phyloP scores from a whole-genome alignment of 192 early-diverging fungal genomes.

The Dissophora globulifera region DNA sequence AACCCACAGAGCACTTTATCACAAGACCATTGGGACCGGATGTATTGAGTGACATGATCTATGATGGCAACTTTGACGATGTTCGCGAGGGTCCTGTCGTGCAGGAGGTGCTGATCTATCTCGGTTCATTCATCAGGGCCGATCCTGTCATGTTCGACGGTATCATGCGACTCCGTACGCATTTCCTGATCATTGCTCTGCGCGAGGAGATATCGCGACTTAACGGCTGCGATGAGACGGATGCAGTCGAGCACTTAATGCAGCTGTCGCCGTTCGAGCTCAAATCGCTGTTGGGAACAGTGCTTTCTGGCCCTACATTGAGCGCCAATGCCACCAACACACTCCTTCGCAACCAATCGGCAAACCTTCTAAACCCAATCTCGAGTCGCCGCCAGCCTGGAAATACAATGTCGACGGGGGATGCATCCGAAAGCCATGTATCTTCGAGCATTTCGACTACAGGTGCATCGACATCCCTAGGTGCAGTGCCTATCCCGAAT shows the following conservation, averaged over 20 bases:
- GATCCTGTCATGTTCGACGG: slow-evolving; percentile 79
- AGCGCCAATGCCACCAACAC: slow-evolving; percentile 54
- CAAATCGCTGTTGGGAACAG: slow-evolving; percentile 76
- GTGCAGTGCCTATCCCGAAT: slow-evolving; percentile 40
- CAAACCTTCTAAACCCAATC: slow-evolving; percentile 51
- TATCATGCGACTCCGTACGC: slow-evolving; percentile 83
- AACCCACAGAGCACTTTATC: slow-evolving; percentile 73
- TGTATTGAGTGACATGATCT: slow-evolving; percentile 72
- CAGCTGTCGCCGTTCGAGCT: slow-evolving; percentile 84
- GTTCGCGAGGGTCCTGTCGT: slow-evolving; percentile 85
- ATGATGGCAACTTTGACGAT: slow-evolving; percentile 74
- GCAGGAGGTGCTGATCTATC: slow-evolving; percentile 84
- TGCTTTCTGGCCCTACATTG: slow-evolving; percentile 71
- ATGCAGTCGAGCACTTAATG: slow-evolving; percentile 84
- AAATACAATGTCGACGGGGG: not conserved
- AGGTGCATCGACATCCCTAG: slow-evolving; percentile 22
- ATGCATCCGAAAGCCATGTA: not conserved
- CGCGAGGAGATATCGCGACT: slow-evolving; percentile 85
- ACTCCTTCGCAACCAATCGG: slow-evolving; percentile 54
- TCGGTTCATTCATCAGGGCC: slow-evolving; percentile 78
- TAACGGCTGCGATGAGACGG: slow-evolving; percentile 78
- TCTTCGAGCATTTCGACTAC: slow-evolving; percentile 20
- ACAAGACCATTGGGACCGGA: slow-evolving; percentile 76
- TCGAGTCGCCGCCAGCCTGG: slow-evolving; percentile 10
- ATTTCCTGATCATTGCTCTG: slow-evolving; percentile 87